Percentiles rank a stretch among this genome's conserved stretches.
Evolutionary conservation across 2,329 filamentous ascomycete genomes (phyloP).

Genomic region (Colletotrichum sp.): DNA sequence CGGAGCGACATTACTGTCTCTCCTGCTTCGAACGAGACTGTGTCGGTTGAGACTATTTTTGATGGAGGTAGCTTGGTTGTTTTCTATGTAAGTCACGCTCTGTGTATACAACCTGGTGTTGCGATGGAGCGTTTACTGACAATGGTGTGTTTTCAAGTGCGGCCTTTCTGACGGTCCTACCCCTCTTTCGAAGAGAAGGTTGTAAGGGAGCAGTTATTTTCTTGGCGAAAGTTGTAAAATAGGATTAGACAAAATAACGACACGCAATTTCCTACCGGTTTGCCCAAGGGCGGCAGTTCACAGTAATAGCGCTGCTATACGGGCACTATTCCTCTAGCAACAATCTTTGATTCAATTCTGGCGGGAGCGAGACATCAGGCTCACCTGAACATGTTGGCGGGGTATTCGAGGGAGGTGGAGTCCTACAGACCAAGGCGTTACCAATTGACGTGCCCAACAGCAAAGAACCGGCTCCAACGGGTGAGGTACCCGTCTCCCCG

Average conservation of each 20-base stretch:
- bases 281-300: neutral
- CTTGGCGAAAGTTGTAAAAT: rapidly evolving
- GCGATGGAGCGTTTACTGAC: neutral
- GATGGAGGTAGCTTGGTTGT: neutral
- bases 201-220: neutral
- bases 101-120: rapidly evolving
- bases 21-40: neutral
- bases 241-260: neutral
- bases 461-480: too few species aligned
- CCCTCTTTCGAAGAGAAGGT: neutral
- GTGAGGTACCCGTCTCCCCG: too few species aligned
- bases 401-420: too few species aligned
- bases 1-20: neutral
- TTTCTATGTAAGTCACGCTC: neutral
- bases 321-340: too few species aligned
- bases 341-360: too few species aligned
- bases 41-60: neutral
- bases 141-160: neutral
- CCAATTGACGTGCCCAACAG: too few species aligned
- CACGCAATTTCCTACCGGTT: rapidly evolving
- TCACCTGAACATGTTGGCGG: too few species aligned
- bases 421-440: too few species aligned
- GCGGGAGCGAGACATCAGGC: too few species aligned
- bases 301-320: too few species aligned
- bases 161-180: neutral